These are phyloP conservation scores for Aspergillus sp. DNA, from an alignment of 2,329 filamentous ascomycete genomes.

Conservation along the genomic window DNA sequence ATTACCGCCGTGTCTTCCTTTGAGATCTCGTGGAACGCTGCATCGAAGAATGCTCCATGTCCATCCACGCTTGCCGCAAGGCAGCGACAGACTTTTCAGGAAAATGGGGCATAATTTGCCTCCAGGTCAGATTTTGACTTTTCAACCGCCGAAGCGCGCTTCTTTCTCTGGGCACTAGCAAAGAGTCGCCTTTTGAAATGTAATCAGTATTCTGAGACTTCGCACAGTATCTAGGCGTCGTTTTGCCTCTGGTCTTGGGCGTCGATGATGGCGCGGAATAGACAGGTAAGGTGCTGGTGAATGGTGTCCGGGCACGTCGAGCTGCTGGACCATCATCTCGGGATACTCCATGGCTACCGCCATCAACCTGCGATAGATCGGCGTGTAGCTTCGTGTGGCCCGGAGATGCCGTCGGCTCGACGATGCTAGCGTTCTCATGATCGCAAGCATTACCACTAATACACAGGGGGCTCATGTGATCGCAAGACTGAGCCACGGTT, in stretches of 20 bases:
- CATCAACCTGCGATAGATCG: neutral
- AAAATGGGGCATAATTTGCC: constrained; percentile 8
- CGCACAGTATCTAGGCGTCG: constrained; percentile 5
- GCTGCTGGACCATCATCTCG: neutral
- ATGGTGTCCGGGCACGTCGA: constrained; percentile 5
- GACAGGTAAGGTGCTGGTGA: constrained; percentile 1
- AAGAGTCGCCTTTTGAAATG: constrained; percentile 2
- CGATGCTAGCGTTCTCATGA: too few species aligned
- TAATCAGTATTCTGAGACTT: constrained; percentile 7
- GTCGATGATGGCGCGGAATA: constrained; percentile 3
- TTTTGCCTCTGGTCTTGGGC: constrained; percentile 9
- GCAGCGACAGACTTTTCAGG: constrained; percentile 5
- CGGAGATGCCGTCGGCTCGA: too few species aligned
- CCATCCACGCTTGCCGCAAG: constrained; percentile 6
- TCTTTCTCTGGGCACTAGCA: constrained; percentile 8
- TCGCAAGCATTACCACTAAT: too few species aligned
- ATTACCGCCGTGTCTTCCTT: neutral
- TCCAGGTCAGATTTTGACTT: constrained; percentile 10
- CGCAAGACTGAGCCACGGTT: too few species aligned
- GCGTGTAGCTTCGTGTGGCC: too few species aligned
- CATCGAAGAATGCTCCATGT: constrained; percentile 6
- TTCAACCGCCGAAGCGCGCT: constrained; percentile 4
- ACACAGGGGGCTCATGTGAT: too few species aligned
- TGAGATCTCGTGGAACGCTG: neutral
- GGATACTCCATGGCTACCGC: neutral